These are phyloP conservation scores for Polyporus tsugae DNA, from an alignment of 1,284 basidiomycete genomes.

Conservation along the genomic window DNA sequence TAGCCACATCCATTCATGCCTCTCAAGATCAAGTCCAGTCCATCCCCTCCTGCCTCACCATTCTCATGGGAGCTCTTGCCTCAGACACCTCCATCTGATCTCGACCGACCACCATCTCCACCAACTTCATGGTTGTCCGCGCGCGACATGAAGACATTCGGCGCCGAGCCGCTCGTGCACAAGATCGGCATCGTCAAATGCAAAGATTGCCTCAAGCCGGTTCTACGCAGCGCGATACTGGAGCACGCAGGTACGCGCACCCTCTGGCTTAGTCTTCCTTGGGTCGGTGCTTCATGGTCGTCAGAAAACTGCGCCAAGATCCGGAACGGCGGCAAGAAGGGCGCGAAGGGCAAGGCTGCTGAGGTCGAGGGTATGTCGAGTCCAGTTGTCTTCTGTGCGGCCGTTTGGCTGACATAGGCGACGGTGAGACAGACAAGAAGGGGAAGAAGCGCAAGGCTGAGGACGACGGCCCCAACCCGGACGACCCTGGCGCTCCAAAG, in stretches of 20 bases:
- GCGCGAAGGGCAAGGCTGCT: conserved; percentile 57
- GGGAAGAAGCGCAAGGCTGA: conserved; percentile 80
- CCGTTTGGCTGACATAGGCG: conserved; percentile 5
- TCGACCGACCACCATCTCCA: conserved; percentile 55
- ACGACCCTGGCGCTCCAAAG: conserved; percentile 64
- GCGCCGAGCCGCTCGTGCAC: conserved; percentile 71
- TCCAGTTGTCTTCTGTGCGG: conserved; percentile 7
- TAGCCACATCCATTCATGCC: conserved; percentile 45
- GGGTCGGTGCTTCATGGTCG: conserved; percentile 6
- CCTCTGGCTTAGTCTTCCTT: not conserved
- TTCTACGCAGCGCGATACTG: conserved; percentile 75
- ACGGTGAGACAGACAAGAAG: conserved; percentile 41
- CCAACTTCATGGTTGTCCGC: conserved; percentile 86
- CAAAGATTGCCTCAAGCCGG: conserved; percentile 78
- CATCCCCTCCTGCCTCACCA: conserved; percentile 48
- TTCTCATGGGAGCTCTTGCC: conserved; percentile 67
- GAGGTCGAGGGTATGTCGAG: conserved; percentile 33
- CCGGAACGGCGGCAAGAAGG: conserved; percentile 62
- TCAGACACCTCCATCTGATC: conserved; percentile 43
- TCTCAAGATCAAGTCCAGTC: conserved; percentile 63
- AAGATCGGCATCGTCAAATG: conserved; percentile 81
- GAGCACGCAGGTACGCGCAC: conserved; percentile 76
- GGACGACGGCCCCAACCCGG: conserved; percentile 61
- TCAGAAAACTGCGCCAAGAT: conserved; percentile 71
- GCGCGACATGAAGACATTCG: conserved; percentile 88